Base-by-base conservation (phyloP, 1,139 yeast genomes). In the Sugiyamaella novakii region DNA sequence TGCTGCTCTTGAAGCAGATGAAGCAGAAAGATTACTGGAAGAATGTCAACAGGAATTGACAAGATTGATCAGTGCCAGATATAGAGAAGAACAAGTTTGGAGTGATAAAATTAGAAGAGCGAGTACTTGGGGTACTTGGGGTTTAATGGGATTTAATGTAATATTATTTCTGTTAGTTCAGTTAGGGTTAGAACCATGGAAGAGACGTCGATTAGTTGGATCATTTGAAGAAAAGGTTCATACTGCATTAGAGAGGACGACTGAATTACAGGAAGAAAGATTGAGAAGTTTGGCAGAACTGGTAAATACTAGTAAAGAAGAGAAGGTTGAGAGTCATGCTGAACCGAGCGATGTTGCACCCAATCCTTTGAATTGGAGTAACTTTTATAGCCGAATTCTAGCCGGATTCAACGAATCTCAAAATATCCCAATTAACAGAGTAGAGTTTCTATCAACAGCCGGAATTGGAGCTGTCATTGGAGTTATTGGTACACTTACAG, bases 1-100 rank as follows among this genome's bases (percentile, higher is more conserved):
- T 3, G 72, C 88, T 0, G 81, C 82, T 47, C 60, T 60, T 5
- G 62, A 66, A 3, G 72, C 89, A 47, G 77, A 74, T 33, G 70
- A 72, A 10, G 76, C 83, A 1, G 98, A 94, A 59, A 68, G 66
- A 17, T 66, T 66, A 47, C 87, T 85, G 33, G 97, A 91, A 53
- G 81, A 82, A 3, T 69, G 84, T 5, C 94, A 86, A 57, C 75
- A 80, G 40, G 79, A 77, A 53, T 70, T 91, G 41, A 83, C 91
- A 5, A 83, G 83, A 54, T 83, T 87, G 59, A 92, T 94, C 29
- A 74, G 91, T 59, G 82, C 92, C 1, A 72, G 98, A 57, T 94
- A 94, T 61, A 96, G 92, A 56, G 98, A 94, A 63, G 99, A 94
- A 62, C 98, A 94, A 68, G 83, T 92, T 3, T 94, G 98, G 98